Evolutionary conservation across 768 basidiomycete genomes (phyloP), one percentile per base, ranked within the genome.

Genomic region (Auricularia sp.): DNA sequence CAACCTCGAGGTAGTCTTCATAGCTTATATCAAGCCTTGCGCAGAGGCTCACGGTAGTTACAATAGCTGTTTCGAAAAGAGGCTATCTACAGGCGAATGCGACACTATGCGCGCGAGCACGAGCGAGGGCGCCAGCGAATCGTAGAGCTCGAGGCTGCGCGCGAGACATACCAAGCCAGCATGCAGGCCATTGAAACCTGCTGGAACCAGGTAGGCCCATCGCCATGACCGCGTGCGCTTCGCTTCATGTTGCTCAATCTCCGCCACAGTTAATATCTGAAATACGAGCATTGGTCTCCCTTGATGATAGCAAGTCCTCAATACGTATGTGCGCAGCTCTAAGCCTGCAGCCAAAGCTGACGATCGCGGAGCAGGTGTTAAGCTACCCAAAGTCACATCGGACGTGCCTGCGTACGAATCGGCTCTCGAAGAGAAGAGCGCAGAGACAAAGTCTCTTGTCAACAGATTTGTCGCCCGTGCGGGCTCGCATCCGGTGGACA

Each of bases 41-140:
- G 39, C 39, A 42, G 8, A 42, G 39, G 39, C 39, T 42, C 12
- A 42, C 39, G 39, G 8, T 8, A 14, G 39, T 42, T 14, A 42
- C 68, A 67, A 67, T 51, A 93, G 91, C 77, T 82, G n/a, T 93
- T 91, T 73, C 84, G 88, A 66, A 93, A 93, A 74, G 90, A 91
- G 69, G 91, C 91, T 53, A 86, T 93, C 61, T 93, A 85, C 74
- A 82, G 91, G 47, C 80, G 89, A 65, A 92, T 93, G 90, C 85
- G 80, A 70, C 84, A 91, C 70, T 92, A 93, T 73, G 84, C 85
- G 64, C 83, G 88, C 66, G 86, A 91, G 77, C 78, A 86, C 73
- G 84, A 87, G 67, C 83, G 88, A 54, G 83, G 82, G 66, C 80
- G 83, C 70, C 72, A 76, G 69, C 82, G 82, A 64, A 83, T 90